Conservation (phyloP, 2,329 filamentous ascomycete genomes). For the Cytospora leucostoma region DNA sequence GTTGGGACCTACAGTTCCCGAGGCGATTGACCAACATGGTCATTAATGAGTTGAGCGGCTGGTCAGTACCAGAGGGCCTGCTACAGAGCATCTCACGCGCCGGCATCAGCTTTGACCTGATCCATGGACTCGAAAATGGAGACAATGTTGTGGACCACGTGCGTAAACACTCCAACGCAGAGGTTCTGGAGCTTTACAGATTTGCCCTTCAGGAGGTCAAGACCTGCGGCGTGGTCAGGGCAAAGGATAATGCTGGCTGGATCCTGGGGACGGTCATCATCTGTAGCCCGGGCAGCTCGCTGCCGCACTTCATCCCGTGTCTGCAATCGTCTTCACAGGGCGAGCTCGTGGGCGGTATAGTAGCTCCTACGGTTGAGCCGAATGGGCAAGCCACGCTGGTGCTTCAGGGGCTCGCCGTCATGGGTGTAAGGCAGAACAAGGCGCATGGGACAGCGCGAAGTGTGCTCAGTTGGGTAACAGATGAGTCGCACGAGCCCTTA, state of each 20-base stretch:
- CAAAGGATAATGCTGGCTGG: constrained; percentile 68
- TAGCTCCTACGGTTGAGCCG: constrained; percentile 75
- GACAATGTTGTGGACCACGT: constrained; percentile 75
- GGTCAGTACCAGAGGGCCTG: constrained; percentile 76
- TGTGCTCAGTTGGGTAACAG: constrained; percentile 76
- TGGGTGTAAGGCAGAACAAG: constrained; percentile 82
- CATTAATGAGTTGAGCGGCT: constrained; percentile 70
- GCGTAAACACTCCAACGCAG: constrained; percentile 71
- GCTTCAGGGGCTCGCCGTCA: constrained; percentile 73
- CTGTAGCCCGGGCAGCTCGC: constrained; percentile 67
- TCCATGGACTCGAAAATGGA: constrained; percentile 76
- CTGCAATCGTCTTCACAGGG: constrained; percentile 51
- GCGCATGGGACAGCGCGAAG: constrained; percentile 72
- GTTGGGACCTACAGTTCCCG: constrained; percentile 75
- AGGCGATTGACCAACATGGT: constrained; percentile 66
- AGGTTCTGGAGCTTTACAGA: constrained; percentile 77
- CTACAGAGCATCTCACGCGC: constrained; percentile 71
- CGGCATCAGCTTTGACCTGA: constrained; percentile 78
- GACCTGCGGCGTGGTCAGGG: constrained; percentile 79
- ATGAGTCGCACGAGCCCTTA: constrained; percentile 72
- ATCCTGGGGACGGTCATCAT: constrained; percentile 79
- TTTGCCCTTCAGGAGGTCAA: constrained; percentile 71
- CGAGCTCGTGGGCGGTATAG: constrained; percentile 70
- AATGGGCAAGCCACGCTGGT: constrained; percentile 67
- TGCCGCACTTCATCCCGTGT: constrained; percentile 70